These are phyloP conservation scores for Aspergillus sp. DNA, from an alignment of 2,329 filamentous ascomycete species.

Conservation along the genomic window DNA sequence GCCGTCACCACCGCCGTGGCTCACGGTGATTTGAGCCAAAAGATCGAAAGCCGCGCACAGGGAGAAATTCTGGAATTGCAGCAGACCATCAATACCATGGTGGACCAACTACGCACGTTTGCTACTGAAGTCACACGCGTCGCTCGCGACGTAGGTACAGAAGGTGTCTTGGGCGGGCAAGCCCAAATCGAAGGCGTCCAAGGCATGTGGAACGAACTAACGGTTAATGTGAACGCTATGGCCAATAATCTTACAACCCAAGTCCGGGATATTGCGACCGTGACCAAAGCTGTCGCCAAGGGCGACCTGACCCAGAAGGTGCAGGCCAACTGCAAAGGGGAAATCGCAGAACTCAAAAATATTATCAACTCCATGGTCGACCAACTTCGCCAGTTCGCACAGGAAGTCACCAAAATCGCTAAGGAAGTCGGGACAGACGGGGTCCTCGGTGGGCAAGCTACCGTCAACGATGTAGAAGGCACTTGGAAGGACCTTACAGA, in stretches of 20 bases:
- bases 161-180: conserved; percentile 75
- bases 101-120: conserved; percentile 76
- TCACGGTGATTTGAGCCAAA: conserved; percentile 74
- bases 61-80: conserved; percentile 78
- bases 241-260: conserved; percentile 80
- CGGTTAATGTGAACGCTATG: conserved; percentile 82
- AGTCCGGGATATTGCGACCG: conserved; percentile 87
- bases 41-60: conserved; percentile 72
- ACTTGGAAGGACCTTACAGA: conserved; percentile 96
- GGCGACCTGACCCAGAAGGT: conserved; percentile 97
- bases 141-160: conserved; percentile 75
- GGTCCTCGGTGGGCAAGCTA: conserved; percentile 86
- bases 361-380: conserved; percentile 99
- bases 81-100: conserved; percentile 85
- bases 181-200: conserved; percentile 77
- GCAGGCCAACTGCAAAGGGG: conserved; percentile 83
- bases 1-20: conserved; percentile 78
- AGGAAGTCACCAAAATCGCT: conserved; percentile 93
- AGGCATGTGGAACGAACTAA: conserved; percentile 84
- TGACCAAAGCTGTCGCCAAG: conserved; percentile 62
- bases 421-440: conserved; percentile 96
- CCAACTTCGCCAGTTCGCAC: conserved; percentile 91
- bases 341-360: conserved; percentile 89
- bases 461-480: conserved; percentile 90
- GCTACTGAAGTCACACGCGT: conserved; percentile 78